Evolutionary conservation across 495 filamentous ascomycete species (phyloP), one percentile per base, ranked within the genome.

Genomic region (Penicillium paxilli): DNA sequence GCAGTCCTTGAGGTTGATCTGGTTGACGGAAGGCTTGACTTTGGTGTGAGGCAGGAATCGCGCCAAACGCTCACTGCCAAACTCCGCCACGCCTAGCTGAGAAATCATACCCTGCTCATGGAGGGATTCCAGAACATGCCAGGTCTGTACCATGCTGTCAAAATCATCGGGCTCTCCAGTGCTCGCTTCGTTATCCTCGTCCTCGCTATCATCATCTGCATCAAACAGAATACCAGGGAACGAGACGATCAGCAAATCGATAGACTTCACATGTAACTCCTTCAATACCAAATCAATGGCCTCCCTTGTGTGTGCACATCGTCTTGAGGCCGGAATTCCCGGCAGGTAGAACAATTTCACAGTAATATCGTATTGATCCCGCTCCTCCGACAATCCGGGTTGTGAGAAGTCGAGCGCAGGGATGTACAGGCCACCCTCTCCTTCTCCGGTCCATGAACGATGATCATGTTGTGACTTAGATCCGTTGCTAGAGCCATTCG

Each of bases 1-100:
- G 73, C 92, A 97, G 69, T 98, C 92, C 60, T 91, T 88, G 44
- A 96, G 81, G 70, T 98, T 98, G 79, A 99, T 95, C 82, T 99
- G 94, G 71, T 98, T 83, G 21, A 98, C 94, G 2, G 83, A 76
- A 9, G 94, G 95, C 60, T 84, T 86, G 41, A 96, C 75, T 38
- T 73, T 78, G 17, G 89, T 87, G 42, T 80, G 74, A 10, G 78
- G 77, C 8, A 90, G 72, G 51, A 91, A 82, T n/a, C 81, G 76
- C 2, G 80, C 69, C 35, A 98, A 71, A 45, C 93, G 85, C 65
- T 92, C 86, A 44, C 80, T 88, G 25, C 93, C 91, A 65, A 96
- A 98, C 66, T 99, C 94, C 37, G 95, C 83, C 10, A 98, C 77
- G 0, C 94, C 95, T 20, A 98, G 79, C 46, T 84, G 83, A 58